These are phyloP conservation scores for Ceratocystis papillata DNA, from an alignment of 2,329 filamentous ascomycete genomes.

Conservation along the genomic window DNA sequence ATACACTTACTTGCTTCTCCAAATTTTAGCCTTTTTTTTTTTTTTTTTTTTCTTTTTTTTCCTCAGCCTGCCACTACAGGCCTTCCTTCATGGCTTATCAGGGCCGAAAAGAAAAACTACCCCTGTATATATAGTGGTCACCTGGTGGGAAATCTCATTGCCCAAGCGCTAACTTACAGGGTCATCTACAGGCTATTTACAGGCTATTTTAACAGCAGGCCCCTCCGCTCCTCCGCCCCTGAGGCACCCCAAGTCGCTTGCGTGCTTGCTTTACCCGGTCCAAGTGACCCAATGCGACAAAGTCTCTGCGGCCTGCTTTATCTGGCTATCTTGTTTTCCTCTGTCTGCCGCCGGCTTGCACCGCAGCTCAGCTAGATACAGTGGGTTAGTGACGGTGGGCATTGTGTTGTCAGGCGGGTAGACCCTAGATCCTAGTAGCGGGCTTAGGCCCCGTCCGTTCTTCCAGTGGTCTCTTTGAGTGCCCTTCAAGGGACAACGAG, in stretches of 20 bases:
- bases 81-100: neutral
- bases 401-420: neutral
- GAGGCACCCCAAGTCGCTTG: neutral
- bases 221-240: neutral
- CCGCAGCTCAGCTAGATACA: neutral
- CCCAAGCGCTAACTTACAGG: constrained; percentile 11
- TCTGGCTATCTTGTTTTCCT: neutral
- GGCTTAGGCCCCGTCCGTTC: neutral
- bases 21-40: too few species aligned
- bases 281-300: neutral
- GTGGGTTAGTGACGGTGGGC: neutral
- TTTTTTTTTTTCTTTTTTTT: neutral
- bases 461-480: neutral
- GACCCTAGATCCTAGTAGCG: constrained; percentile 6
- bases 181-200: too few species aligned
- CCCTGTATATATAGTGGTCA: constrained; percentile 13
- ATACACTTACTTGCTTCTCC: neutral
- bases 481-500: neutral
- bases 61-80: neutral
- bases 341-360: neutral
- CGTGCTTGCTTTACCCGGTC: neutral
- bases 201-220: too few species aligned
- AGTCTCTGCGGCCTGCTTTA: neutral
- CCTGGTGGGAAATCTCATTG: constrained; percentile 14
- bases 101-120: neutral